These are phyloP conservation scores for Sclerotinia nivalis DNA, from an alignment of 2,329 filamentous ascomycete genomes.

Conservation along the genomic window DNA sequence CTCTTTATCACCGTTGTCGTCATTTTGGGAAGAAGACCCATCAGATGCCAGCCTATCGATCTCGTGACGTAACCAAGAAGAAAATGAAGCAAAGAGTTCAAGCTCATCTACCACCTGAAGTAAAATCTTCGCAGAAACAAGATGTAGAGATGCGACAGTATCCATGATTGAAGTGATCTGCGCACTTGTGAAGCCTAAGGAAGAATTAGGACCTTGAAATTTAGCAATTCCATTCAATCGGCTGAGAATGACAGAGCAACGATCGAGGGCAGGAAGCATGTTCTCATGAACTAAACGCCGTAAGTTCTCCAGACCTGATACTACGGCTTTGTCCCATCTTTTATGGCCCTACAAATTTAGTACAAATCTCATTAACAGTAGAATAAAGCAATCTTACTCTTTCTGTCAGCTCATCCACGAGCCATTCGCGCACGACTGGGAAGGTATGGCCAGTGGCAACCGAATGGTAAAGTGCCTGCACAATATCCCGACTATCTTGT, in stretches of 20 bases:
- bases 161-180: slow-evolving; percentile 68
- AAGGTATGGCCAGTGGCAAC: slow-evolving; percentile 81
- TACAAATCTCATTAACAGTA: slow-evolving; percentile 7
- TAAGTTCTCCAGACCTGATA: slow-evolving; percentile 74
- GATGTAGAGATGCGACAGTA: slow-evolving; percentile 70
- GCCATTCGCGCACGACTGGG: slow-evolving; percentile 77
- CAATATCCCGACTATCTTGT: slow-evolving; percentile 63
- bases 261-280: slow-evolving; percentile 82
- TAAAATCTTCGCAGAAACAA: slow-evolving; percentile 74
- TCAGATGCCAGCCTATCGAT: slow-evolving; percentile 75
- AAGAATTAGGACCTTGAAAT: slow-evolving; percentile 68
- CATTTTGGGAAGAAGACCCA: slow-evolving; percentile 55
- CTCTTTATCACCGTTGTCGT: slow-evolving; percentile 78
- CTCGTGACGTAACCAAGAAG: slow-evolving; percentile 78
- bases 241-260: slow-evolving; percentile 77
- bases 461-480: slow-evolving; percentile 78
- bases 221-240: slow-evolving; percentile 80
- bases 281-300: slow-evolving; percentile 81
- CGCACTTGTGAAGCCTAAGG: slow-evolving; percentile 64
- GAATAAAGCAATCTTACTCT: slow-evolving; percentile 54
- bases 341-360: slow-evolving; percentile 70
- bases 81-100: slow-evolving; percentile 75
- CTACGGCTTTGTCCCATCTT: slow-evolving; percentile 88
- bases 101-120: slow-evolving; percentile 73
- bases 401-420: slow-evolving; percentile 80